Base-by-base conservation (phyloP, 306 rosid genomes). In the Myrica gale region DNA sequence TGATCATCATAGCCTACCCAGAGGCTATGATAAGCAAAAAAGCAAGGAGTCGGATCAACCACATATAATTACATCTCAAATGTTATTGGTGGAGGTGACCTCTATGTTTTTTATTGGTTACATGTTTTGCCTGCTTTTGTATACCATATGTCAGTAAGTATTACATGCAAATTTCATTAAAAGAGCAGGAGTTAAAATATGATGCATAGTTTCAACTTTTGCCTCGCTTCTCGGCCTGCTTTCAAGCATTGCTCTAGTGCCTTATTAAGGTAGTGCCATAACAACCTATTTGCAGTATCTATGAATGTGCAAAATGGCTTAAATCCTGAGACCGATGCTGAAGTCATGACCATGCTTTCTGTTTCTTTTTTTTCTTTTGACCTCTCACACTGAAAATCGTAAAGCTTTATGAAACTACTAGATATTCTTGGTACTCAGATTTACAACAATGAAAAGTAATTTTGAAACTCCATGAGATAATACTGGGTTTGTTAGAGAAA, bases 31-130 rank as follows among this genome's bases (percentile, higher is more conserved):
- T 81, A 95, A 95, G 76, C 90, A 82, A 75, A 92, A 92, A 87
- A 88, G 93, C 90, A 95, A 88, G 86, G 91, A 95, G 74, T 89
- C 97, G 46, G 98, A 95, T 82, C 96, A 86, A 62, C 84, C 88
- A 51, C 97, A 95, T 69, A 82, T 95, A 78, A 83, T 95, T 88
- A 92, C 97, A 44, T 86, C 96, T 50, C 93, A 86, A 85, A 87
- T 83, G 56, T 78, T 94, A 6, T 75, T 94, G 76, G 88, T 89
- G 80, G 92, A 90, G 98, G 97, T 90, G 62, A 85, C 74, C 58
- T 78, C 13, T 70, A 19, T 69, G 79, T 77, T 73, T 68, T 43
- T 55, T 13, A 66, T 4, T 3, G 60, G 1, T 76, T 12, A 13
- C 9, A 8, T 37, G 61, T 26, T 52, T 39, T 63, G 19, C 58